A percentile compares a stretch with the other conserved stretches of the same genome.
Conservation (phyloP, 495 filamentous ascomycete genomes). For the Talaromyces liani region DNA sequence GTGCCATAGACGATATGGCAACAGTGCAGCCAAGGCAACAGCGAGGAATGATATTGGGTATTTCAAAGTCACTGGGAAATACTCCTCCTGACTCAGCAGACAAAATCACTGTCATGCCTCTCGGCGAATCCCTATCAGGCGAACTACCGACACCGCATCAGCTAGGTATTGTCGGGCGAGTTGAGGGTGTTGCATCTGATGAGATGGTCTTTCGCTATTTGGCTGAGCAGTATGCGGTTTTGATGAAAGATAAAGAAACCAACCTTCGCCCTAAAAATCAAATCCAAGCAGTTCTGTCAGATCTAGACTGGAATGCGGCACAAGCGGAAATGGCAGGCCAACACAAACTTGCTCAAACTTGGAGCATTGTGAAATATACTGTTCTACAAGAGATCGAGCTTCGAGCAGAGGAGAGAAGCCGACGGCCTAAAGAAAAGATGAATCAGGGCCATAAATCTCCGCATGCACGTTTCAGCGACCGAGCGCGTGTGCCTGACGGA, state of each 20-base stretch:
- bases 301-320: constrained; percentile 55
- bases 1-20: constrained; percentile 45
- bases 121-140: constrained; percentile 53
- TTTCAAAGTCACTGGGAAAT: constrained; percentile 35
- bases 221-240: constrained; percentile 46
- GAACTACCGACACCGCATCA: constrained; percentile 49
- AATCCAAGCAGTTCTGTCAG: constrained; percentile 33
- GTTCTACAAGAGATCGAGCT: constrained; percentile 51
- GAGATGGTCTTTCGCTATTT: constrained; percentile 51
- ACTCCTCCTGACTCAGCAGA: constrained; percentile 52
- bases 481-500: constrained; percentile 23
- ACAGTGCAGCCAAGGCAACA: constrained; percentile 8
- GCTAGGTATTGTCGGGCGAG: constrained; percentile 52
- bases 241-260: constrained; percentile 22
- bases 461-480: constrained; percentile 23
- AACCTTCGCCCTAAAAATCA: constrained; percentile 25
- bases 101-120: constrained; percentile 41
- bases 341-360: constrained; percentile 64
- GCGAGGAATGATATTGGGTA: constrained; percentile 11
- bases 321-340: constrained; percentile 52
- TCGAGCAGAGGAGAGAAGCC: constrained; percentile 47
- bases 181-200: constrained; percentile 46
- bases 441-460: constrained; percentile 23
- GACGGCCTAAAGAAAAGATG: constrained; percentile 16
- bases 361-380: constrained; percentile 60